Percentiles rank a stretch among this genome's conserved stretches.
phyloP scores from a whole-genome alignment of 768 basidiomycete species.

The Boletellus emodensis region DNA sequence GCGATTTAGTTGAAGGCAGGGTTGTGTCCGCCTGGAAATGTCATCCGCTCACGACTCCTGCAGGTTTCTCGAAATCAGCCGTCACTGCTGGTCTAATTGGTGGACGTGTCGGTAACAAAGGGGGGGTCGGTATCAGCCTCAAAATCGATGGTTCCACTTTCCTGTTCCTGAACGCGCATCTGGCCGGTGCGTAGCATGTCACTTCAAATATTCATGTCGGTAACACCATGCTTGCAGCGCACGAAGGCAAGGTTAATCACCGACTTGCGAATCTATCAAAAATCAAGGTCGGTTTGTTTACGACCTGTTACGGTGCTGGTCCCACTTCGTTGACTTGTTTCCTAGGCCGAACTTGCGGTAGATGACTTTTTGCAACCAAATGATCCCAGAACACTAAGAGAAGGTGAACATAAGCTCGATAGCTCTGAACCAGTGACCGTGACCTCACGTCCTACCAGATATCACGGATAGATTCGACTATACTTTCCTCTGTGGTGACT shows the following conservation, averaged over 20 bases:
- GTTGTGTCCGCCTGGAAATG: not conserved
- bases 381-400: slow-evolving; percentile 63
- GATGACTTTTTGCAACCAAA: slow-evolving; percentile 68
- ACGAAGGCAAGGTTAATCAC: slow-evolving; percentile 70
- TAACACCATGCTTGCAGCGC: slow-evolving; percentile 43
- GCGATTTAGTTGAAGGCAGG: slow-evolving; percentile 58
- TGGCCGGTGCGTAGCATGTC: slow-evolving; percentile 56
- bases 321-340: slow-evolving; percentile 1
- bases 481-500: slow-evolving; percentile 84
- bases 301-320: not conserved
- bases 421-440: not conserved
- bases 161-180: slow-evolving; percentile 87
- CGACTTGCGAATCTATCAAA: slow-evolving; percentile 84
- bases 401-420: slow-evolving; percentile 45
- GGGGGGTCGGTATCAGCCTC: slow-evolving; percentile 86
- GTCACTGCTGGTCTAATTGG: slow-evolving; percentile 90
- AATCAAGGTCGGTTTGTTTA: slow-evolving; percentile 60
- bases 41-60: not conserved
- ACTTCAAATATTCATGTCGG: not conserved
- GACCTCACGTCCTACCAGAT: slow-evolving; percentile 37
- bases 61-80: slow-evolving; percentile 72
- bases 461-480: slow-evolving; percentile 87
- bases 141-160: slow-evolving; percentile 79
- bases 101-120: slow-evolving; percentile 89
- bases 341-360: slow-evolving; percentile 67